Percentiles rank a stretch among this genome's conserved stretches.
Conservation (phyloP, 129 eudicot genomes). For the Saussurea involucrata region DNA sequence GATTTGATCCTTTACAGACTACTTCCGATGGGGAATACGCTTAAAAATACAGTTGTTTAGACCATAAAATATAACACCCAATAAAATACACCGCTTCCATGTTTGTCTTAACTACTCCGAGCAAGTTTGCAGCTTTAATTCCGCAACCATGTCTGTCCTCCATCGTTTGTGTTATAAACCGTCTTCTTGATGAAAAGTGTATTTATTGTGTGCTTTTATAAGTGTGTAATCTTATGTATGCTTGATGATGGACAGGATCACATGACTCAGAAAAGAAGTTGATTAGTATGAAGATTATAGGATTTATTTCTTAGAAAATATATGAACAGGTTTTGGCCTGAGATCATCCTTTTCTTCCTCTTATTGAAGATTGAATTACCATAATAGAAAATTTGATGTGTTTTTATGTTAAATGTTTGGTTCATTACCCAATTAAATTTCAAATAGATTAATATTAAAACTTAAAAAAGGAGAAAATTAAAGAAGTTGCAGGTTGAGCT, state of each 20-base stretch:
- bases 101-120: no score
- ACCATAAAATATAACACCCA: no score
- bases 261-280: constrained; percentile 5
- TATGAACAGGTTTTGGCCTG: background rate
- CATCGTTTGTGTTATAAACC: background rate
- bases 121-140: no score
- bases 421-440: constrained; percentile 2
- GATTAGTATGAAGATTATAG: background rate
- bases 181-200: constrained; percentile 7
- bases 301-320: background rate
- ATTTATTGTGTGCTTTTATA: background rate
- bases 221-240: background rate
- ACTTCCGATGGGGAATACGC: no score
- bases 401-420: background rate
- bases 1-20: no score
- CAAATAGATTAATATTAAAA: background rate
- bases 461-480: background rate
- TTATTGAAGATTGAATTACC: background rate
- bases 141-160: no score
- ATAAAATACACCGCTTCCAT: no score
- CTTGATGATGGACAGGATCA: constrained; percentile 1
- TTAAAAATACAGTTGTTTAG: no score
- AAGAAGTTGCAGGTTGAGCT: background rate
- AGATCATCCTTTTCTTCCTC: background rate
- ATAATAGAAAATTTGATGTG: background rate